These are phyloP conservation scores for Tylopilus sp. DNA, from an alignment of 768 basidiomycete species.

Conservation along the genomic window DNA sequence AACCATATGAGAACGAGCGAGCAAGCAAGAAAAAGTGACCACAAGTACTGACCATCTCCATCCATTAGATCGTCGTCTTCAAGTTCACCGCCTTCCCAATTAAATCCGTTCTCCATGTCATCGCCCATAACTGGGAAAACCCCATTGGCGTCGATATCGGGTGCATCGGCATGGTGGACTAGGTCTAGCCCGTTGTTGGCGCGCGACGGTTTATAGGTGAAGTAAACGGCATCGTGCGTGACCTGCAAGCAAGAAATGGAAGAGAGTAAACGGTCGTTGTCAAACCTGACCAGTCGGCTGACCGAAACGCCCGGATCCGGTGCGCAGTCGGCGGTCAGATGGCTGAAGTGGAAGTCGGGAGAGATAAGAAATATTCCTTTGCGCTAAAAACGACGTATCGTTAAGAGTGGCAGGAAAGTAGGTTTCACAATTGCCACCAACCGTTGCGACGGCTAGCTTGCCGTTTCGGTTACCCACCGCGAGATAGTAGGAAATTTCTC, in stretches of 20 bases:
- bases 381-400: neutral
- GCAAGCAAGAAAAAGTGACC: neutral
- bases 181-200: neutral
- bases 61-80: conserved; percentile 12
- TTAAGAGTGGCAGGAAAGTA: neutral
- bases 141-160: neutral
- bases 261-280: conserved; percentile 16
- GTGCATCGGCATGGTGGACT: neutral
- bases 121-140: conserved; percentile 4
- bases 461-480: conserved; percentile 41
- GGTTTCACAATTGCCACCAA: conserved; percentile 13
- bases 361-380: conserved; percentile 28
- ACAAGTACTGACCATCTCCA: conserved; percentile 10
- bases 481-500: conserved; percentile 42
- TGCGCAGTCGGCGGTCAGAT: conserved; percentile 27
- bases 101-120: conserved; percentile 9
- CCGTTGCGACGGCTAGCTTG: conserved; percentile 47
- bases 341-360: conserved; percentile 21
- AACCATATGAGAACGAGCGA: neutral
- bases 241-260: conserved; percentile 52
- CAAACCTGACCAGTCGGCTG: conserved; percentile 1
- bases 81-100: conserved; percentile 12
- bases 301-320: conserved; percentile 31
- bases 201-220: conserved; percentile 34
- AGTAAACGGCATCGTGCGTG: conserved; percentile 47